These are phyloP conservation scores for Epithemia pelagica DNA, from an alignment of 108 stramenopile species.

Conservation along the genomic window DNA sequence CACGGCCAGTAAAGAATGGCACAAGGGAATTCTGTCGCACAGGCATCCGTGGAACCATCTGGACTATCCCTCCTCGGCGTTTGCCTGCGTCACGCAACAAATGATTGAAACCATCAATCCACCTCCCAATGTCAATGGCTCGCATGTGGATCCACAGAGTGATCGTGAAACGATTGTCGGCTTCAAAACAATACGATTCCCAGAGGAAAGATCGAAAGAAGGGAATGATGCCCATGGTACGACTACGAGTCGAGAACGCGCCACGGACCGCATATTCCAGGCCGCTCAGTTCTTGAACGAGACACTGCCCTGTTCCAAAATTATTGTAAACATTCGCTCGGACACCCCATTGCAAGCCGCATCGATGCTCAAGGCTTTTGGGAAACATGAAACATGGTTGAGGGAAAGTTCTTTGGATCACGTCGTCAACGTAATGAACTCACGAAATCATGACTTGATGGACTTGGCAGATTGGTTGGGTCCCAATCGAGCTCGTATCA, in stretches of 20 bases:
- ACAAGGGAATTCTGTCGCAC: not conserved
- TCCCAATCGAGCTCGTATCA: constrained; percentile 9
- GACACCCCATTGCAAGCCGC: constrained; percentile 14
- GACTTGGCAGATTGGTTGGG: constrained; percentile 17
- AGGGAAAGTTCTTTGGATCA: no score
- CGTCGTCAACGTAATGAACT: not conserved
- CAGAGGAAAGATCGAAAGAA: not conserved
- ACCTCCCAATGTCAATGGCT: constrained; percentile 6
- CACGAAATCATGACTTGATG: not conserved
- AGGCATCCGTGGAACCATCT: not conserved
- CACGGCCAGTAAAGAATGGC: not conserved
- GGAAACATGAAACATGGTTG: not conserved
- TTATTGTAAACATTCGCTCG: constrained; percentile 20
- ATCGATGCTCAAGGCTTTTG: constrained; percentile 9
- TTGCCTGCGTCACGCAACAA: constrained; percentile 17
- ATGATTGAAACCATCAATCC: constrained; percentile 30
- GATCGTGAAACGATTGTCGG: constrained; percentile 18
- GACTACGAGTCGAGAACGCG: not conserved
- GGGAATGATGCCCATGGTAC: no score
- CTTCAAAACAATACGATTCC: constrained; percentile 30
- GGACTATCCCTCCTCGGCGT: not conserved
- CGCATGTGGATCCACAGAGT: not conserved
- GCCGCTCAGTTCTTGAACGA: constrained; percentile 25
- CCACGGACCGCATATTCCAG: no score
- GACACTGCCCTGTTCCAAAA: constrained; percentile 29